Conservation (phyloP, 352 stramenopile species). For the Phytophthora rubi region DNA sequence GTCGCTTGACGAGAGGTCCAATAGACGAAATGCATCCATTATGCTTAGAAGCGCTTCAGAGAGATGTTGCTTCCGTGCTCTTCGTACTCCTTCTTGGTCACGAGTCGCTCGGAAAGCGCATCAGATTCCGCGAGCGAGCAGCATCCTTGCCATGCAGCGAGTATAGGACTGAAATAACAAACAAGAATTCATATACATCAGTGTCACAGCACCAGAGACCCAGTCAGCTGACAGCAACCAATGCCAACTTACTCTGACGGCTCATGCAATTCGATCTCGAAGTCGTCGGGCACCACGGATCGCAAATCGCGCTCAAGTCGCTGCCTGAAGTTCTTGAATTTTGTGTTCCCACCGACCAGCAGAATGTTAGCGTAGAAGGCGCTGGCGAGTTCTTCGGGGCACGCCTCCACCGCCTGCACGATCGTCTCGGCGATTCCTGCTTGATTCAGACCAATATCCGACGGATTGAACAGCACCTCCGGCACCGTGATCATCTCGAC, state of each 20-base stretch:
- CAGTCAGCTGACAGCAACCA: neutral
- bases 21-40: neutral
- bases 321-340: conserved; percentile 84
- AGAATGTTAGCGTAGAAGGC: conserved; percentile 89
- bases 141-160: conserved; percentile 65
- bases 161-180: conserved; percentile 49
- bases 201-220: neutral
- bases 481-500: conserved; percentile 89
- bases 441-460: conserved; percentile 91
- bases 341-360: conserved; percentile 88
- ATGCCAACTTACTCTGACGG: conserved; percentile 58
- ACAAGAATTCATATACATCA: conserved; percentile 13
- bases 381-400: conserved; percentile 68
- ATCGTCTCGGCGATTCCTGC: conserved; percentile 87
- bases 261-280: conserved; percentile 45
- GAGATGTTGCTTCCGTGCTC: conserved; percentile 82
- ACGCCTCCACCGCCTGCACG: conserved; percentile 83
- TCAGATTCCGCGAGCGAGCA: conserved; percentile 44
- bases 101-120: conserved; percentile 36
- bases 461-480: conserved; percentile 93
- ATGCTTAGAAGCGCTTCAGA: conserved; percentile 36
- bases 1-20: neutral
- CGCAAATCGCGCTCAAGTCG: conserved; percentile 73
- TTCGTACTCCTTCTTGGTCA: conserved; percentile 79
- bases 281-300: conserved; percentile 61